phyloP scores from a whole-genome alignment of 352 stramenopile species.

The Phytophthora boehmeriae region DNA sequence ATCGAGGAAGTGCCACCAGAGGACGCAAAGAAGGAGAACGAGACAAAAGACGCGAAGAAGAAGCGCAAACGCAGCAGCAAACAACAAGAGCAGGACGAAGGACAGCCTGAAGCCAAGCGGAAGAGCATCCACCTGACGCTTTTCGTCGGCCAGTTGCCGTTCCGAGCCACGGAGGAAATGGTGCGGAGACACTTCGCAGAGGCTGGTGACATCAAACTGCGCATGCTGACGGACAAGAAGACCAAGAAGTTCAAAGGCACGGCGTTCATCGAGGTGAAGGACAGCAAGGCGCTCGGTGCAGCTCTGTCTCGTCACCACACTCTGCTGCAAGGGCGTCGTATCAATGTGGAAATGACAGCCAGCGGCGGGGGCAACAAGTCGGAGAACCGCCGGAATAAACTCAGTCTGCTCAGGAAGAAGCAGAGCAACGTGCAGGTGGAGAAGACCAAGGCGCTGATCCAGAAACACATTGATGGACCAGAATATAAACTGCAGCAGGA shows the following conservation, averaged over 20 bases:
- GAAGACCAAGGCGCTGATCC: slow-evolving; percentile 79
- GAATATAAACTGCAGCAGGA: slow-evolving; percentile 77
- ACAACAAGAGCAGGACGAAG: slow-evolving; percentile 20
- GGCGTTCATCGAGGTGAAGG: slow-evolving; percentile 86
- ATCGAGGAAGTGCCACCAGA: slow-evolving; percentile 16
- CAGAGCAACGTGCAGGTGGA: slow-evolving; percentile 85
- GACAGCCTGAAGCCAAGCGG: slow-evolving; percentile 18
- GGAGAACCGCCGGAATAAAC: slow-evolving; percentile 69
- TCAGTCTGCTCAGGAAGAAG: slow-evolving; percentile 77
- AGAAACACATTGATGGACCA: slow-evolving; percentile 78
- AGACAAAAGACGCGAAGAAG: slow-evolving; percentile 36
- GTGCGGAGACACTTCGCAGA: slow-evolving; percentile 77
- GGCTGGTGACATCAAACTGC: slow-evolving; percentile 75
- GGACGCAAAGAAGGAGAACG: slow-evolving; percentile 28
- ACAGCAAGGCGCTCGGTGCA: slow-evolving; percentile 81
- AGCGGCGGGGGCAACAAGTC: slow-evolving; percentile 86
- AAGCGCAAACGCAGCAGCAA: slow-evolving; percentile 57
- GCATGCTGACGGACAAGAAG: slow-evolving; percentile 87
- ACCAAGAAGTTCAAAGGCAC: slow-evolving; percentile 85
- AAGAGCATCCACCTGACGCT: slow-evolving; percentile 88
- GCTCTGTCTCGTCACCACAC: slow-evolving; percentile 83
- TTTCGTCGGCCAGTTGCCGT: slow-evolving; percentile 85
- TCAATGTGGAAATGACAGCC: slow-evolving; percentile 89
- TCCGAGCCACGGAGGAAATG: slow-evolving; percentile 66
- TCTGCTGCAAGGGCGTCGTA: slow-evolving; percentile 77